phyloP scores from a whole-genome alignment of 1,139 yeast genomes.

The Debaryomycetaceae sp. region DNA sequence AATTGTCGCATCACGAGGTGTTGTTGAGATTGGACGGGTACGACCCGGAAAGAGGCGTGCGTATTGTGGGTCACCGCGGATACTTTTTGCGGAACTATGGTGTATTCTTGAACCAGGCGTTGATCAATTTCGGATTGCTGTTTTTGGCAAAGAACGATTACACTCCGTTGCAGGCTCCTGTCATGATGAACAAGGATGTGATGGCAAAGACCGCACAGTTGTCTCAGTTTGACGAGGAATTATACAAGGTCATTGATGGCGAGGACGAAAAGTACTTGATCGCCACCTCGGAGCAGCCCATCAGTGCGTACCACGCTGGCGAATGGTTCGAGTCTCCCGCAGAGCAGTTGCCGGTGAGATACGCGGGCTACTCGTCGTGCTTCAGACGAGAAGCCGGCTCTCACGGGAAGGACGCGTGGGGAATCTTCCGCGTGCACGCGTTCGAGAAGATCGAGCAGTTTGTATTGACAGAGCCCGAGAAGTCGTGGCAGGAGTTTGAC shows the following conservation, averaged over 20 bases:
- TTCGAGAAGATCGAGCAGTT: slow-evolving; percentile 98
- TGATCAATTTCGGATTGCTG: slow-evolving; percentile 87
- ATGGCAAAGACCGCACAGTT: slow-evolving; percentile 99
- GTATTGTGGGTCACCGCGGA: slow-evolving; percentile 97
- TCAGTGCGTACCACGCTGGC: slow-evolving; percentile 92
- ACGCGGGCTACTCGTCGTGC: slow-evolving; percentile 97
- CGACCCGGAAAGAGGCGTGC: slow-evolving; percentile 98
- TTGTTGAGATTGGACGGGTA: slow-evolving; percentile 91
- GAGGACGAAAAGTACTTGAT: slow-evolving; percentile 94
- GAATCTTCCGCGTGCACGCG: slow-evolving; percentile 97
- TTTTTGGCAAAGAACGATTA: slow-evolving; percentile 76
- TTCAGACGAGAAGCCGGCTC: slow-evolving; percentile 99
- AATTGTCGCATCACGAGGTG: slow-evolving; percentile 90
- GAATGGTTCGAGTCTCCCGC: slow-evolving; percentile 99
- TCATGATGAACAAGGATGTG: slow-evolving; percentile 98
- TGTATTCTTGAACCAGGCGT: slow-evolving; percentile 94
- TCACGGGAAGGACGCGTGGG: slow-evolving; percentile 99
- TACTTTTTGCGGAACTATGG: slow-evolving; percentile 91
- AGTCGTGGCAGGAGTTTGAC: slow-evolving; percentile 96
- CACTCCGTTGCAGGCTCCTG: slow-evolving; percentile 94
- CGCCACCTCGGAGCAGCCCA: slow-evolving; percentile 99
- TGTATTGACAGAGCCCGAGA: slow-evolving; percentile 91
- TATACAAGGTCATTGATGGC: slow-evolving; percentile 94
- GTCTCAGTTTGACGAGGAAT: slow-evolving; percentile 95
- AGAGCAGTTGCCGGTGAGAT: slow-evolving; percentile 91